Evolutionary conservation across 768 basidiomycete genomes (phyloP), one percentile per base, ranked within the genome.

Genomic region (Rhodocollybia butyracea): DNA sequence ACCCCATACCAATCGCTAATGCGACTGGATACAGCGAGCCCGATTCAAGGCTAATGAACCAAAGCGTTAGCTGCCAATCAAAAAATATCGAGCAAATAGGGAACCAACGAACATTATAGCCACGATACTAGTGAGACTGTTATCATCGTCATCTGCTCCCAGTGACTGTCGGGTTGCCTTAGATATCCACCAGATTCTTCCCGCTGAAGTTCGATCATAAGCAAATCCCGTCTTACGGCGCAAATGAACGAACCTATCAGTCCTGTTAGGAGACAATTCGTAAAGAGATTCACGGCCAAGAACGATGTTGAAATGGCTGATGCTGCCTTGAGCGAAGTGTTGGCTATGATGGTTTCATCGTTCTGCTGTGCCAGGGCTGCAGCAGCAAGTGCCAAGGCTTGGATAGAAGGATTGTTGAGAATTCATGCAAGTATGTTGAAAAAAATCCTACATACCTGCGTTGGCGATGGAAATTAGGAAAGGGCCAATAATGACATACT

Each of bases 101-200:
- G 27, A 46, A 5, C 15, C 3, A 19, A 32, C 46, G 8, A 48
- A 48, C 46, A 48, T 31, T 31, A 48, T 32, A 19, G 46, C 46
- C 21, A 31, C 24, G 10, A 46, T 48, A 11, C 19, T 17, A 22
- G 11, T 34, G 19, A 31, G 31, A n/a, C 30, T 34, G 30, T 34
- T 48, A n/a, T 32, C n/a, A 10, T 34, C n/a, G 5, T 31, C 11
- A 48, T 48, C 31, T 11, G 10, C 5, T 21, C 29, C 30, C 30
- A 48, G 34, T 3, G 27, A 19, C 22, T 17, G 29, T 31, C n/a
- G 46, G 11, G 46, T 34, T 12, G 30, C 31, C 3, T 31, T 29
- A 21, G 46, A 29, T 32, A 48, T 48, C 46, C 46, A 48, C 46
- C 46, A 48, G 31, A 48, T 29, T 34, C 46, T 48, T 34, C 46